Evolutionary conservation across 2,329 filamentous ascomycete genomes (phyloP).

Genomic region (Paraconiothyrium sp.): DNA sequence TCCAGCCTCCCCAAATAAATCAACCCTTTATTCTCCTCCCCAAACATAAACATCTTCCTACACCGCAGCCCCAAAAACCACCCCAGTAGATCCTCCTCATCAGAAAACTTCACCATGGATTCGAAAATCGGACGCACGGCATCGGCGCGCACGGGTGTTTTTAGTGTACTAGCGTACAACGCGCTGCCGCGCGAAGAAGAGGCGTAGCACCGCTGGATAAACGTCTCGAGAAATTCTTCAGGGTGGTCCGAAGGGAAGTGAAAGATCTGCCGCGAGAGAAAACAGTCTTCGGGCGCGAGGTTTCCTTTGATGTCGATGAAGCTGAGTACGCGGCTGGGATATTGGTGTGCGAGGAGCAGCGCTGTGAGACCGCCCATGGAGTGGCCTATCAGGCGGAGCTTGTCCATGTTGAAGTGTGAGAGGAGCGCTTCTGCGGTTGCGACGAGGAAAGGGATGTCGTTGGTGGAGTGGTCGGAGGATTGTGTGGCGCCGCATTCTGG

Average conservation of each 20-base stretch:
- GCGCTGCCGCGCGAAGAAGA: background rate
- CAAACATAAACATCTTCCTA: slow-evolving; percentile 25
- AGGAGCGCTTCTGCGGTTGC: slow-evolving; percentile 22
- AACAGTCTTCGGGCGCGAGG: slow-evolving; percentile 37
- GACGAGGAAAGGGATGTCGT: slow-evolving; percentile 29
- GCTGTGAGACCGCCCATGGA: slow-evolving; percentile 39
- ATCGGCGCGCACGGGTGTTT: slow-evolving; percentile 20
- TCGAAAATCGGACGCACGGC: slow-evolving; percentile 33
- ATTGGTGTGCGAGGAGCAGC: slow-evolving; percentile 26
- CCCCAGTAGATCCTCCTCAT: slow-evolving; percentile 25
- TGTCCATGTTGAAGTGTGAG: slow-evolving; percentile 15
- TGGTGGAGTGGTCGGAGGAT: slow-evolving; percentile 22
- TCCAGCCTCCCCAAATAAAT: slow-evolving; percentile 9
- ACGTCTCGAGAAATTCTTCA: slow-evolving; percentile 10
- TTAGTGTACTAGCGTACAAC: slow-evolving; percentile 13
- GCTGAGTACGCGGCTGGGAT: slow-evolving; percentile 21
- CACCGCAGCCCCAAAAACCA: slow-evolving; percentile 25
- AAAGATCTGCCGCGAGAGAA: slow-evolving; percentile 34
- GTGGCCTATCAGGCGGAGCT: slow-evolving; percentile 38
- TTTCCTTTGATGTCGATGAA: slow-evolving; percentile 42
- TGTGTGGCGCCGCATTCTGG: slow-evolving; percentile 33
- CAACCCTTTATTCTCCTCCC: slow-evolving; percentile 12
- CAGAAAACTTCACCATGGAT: slow-evolving; percentile 35
- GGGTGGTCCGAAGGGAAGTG: slow-evolving; percentile 7
- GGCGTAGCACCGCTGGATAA: slow-evolving; percentile 17